phyloP scores from a whole-genome alignment of 176 grass and related monocot genomes.

The Secale cereale region DNA sequence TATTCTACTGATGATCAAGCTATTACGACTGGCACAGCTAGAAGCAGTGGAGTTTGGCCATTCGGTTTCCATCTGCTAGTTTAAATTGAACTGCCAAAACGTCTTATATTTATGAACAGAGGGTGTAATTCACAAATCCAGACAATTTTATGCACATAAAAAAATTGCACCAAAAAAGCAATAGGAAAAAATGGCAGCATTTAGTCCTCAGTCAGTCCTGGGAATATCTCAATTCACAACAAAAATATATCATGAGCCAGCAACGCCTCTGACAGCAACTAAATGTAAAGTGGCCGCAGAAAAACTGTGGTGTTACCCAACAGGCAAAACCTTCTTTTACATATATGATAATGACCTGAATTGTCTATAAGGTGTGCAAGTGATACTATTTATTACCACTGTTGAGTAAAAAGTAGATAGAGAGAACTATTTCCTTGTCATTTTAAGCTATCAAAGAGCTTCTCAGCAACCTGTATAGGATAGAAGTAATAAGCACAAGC shows the following conservation, averaged over 20 bases:
- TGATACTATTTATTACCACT: conserved; percentile 34
- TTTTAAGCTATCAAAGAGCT: conserved; percentile 73
- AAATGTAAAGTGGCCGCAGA: conserved; percentile 12
- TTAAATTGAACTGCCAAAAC: no score
- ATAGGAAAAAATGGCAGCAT: neutral
- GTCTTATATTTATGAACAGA: no score
- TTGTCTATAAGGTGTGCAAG: neutral
- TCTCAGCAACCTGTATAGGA: conserved; percentile 70
- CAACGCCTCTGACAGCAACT: conserved; percentile 1
- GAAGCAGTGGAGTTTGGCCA: neutral
- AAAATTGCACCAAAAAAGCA: neutral
- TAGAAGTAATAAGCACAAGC: conserved; percentile 1
- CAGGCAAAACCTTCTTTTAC: conserved; percentile 31
- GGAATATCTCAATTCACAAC: conserved; percentile 22
- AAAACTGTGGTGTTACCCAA: conserved; percentile 17
- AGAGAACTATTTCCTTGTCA: conserved; percentile 37
- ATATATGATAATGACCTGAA: conserved; percentile 33
- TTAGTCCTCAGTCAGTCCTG: conserved; percentile 2
- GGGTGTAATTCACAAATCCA: neutral
- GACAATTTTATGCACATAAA: neutral
- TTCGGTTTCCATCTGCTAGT: neutral
- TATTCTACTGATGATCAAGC: neutral
- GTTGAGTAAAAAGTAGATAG: conserved; percentile 16
- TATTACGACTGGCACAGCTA: neutral
- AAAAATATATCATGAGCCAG: neutral